Percentiles rank a stretch among this genome's conserved stretches.
Evolutionary conservation across 805 yeast species (phyloP).

Genomic region (Cephaloascus fragrans): DNA sequence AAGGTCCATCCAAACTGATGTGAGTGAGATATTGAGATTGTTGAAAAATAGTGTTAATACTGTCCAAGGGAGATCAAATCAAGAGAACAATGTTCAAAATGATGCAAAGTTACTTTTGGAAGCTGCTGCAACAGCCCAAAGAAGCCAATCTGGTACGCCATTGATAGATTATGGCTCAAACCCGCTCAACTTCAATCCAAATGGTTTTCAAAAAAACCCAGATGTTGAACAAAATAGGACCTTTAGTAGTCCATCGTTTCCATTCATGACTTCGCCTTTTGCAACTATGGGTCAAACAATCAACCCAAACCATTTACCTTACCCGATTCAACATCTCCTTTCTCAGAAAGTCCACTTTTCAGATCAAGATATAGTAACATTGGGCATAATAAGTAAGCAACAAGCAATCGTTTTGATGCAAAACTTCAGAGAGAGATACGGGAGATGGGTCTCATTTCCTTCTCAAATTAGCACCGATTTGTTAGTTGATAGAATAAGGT

Average conservation of each 20-base stretch:
- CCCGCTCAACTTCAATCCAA: constrained; percentile 1
- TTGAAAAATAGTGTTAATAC: constrained; percentile 8
- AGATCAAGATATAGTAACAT: constrained; percentile 37
- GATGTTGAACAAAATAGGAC: constrained; percentile 6
- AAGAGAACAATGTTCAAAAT: constrained; percentile 4
- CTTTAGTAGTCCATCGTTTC: constrained; percentile 23
- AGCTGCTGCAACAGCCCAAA: constrained; percentile 17
- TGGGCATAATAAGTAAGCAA: constrained; percentile 35
- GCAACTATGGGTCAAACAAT: constrained; percentile 24
- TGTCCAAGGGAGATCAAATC: constrained; percentile 2
- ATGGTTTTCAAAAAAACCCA: background rate
- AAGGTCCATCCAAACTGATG: constrained; percentile 21
- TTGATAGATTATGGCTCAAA: constrained; percentile 2
- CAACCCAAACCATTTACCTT: constrained; percentile 16
- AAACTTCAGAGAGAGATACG: constrained; percentile 57
- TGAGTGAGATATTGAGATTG: constrained; percentile 20
- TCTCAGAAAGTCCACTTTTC: constrained; percentile 8
- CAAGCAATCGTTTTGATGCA: constrained; percentile 43
- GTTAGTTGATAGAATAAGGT: constrained; percentile 37
- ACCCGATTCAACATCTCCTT: constrained; percentile 23
- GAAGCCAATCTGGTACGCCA: constrained; percentile 3
- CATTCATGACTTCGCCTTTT: constrained; percentile 35
- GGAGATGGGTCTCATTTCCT: constrained; percentile 73
- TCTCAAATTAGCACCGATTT: constrained; percentile 34
- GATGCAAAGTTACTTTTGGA: constrained; percentile 17